A percentile compares a stretch with the other conserved stretches of the same genome.
phyloP scores from a whole-genome alignment of 2,329 filamentous ascomycete genomes.

The Neofusicoccum laricinum region DNA sequence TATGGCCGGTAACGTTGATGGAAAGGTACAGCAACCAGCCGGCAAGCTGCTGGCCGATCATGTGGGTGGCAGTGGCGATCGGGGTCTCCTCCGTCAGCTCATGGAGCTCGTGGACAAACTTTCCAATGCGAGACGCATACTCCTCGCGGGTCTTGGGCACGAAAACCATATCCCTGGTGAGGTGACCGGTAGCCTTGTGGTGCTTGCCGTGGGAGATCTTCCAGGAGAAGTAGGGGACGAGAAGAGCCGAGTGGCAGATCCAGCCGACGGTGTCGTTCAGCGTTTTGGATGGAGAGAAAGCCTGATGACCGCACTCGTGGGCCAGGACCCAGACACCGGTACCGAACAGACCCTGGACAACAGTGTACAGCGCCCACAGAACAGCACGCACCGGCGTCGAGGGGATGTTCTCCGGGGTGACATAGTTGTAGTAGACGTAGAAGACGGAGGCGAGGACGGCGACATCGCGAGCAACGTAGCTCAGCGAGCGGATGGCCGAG shows the following conservation, averaged over 20 bases:
- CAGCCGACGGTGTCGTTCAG: constrained; percentile 92
- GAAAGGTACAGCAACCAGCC: constrained; percentile 93
- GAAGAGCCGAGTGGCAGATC: constrained; percentile 80
- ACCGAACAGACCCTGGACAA: constrained; percentile 87
- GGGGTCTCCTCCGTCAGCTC: constrained; percentile 96
- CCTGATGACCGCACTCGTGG: constrained; percentile 96
- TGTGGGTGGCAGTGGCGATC: constrained; percentile 69
- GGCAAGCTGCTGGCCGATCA: constrained; percentile 80
- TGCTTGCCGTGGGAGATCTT: constrained; percentile 99
- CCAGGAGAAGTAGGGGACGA: constrained; percentile 99
- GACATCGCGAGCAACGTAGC: constrained; percentile 82
- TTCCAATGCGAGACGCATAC: constrained; percentile 73
- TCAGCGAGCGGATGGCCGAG: constrained; percentile 70
- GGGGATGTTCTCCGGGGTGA: constrained; percentile 80
- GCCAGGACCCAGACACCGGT: constrained; percentile 96
- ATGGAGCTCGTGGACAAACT: constrained; percentile 72
- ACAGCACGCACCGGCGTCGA: constrained; percentile 63
- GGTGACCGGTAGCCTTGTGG: constrained; percentile 97
- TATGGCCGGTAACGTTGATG: constrained; percentile 92
- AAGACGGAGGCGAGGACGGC: constrained; percentile 72
- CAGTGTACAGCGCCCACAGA: constrained; percentile 67
- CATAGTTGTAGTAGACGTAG: constrained; percentile 82
- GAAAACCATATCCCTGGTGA: constrained; percentile 99
- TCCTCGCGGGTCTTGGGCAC: constrained; percentile 86
- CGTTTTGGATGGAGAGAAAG: constrained; percentile 88